Evolutionary conservation across 2,329 filamentous ascomycete genomes (phyloP).

Genomic region (Hypoxylon sp.): DNA sequence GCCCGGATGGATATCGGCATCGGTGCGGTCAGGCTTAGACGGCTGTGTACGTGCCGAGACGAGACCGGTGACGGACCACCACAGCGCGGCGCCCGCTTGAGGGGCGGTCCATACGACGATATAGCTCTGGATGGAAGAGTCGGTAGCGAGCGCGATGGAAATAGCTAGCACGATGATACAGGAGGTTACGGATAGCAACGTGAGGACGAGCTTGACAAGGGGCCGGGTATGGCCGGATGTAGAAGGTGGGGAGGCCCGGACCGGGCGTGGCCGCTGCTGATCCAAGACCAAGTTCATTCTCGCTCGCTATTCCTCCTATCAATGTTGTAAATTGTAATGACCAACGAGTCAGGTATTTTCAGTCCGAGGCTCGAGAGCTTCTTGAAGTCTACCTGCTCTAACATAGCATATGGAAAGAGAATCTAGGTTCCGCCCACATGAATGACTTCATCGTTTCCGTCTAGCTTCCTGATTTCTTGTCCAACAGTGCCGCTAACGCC

Average conservation of each 20-base stretch:
- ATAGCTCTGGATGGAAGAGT: slow-evolving; percentile 26
- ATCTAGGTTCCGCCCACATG: not conserved
- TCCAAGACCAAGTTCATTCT: slow-evolving; percentile 31
- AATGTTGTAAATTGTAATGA: not conserved
- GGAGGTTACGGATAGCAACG: slow-evolving; percentile 30
- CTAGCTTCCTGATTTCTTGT: not conserved
- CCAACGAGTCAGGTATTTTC: too few relatives aligned
- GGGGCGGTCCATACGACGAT: slow-evolving; percentile 37
- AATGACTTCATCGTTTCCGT: not conserved
- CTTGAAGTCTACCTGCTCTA: not conserved
- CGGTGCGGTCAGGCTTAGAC: slow-evolving; percentile 11
- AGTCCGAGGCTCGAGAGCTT: not conserved
- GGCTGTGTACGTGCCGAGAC: slow-evolving; percentile 29
- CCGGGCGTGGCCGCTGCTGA: slow-evolving; percentile 7
- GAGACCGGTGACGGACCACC: slow-evolving; percentile 37
- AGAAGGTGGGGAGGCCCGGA: not conserved
- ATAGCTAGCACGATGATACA: slow-evolving; percentile 33
- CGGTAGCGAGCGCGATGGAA: slow-evolving; percentile 29
- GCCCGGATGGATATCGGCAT: slow-evolving; percentile 45
- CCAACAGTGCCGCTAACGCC: not conserved
- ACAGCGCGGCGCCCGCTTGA: slow-evolving; percentile 35
- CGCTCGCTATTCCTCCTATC: not conserved
- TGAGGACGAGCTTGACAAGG: slow-evolving; percentile 28
- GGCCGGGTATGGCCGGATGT: slow-evolving; percentile 27
- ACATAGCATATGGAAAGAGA: not conserved